Evolutionary conservation across 164 flowering plant species (phyloP).

Genomic region (Warburgia ugandensis): DNA sequence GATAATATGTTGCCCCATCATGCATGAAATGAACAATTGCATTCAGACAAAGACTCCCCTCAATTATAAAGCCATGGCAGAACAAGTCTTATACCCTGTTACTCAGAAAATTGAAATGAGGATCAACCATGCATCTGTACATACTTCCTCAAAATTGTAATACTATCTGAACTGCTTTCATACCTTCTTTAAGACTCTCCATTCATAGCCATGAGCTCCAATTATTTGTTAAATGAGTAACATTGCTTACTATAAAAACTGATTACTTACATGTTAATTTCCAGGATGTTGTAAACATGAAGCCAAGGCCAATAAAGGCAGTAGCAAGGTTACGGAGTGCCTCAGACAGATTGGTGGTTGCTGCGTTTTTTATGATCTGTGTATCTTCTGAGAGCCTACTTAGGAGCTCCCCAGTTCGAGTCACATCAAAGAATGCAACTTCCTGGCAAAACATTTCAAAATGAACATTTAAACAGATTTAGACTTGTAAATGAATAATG

Average conservation of each 20-base stretch:
- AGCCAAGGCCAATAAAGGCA: constrained; percentile 72
- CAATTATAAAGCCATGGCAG: no score
- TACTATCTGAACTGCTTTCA: no score
- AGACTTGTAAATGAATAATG: not conserved
- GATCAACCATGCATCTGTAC: no score
- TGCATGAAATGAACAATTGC: no score
- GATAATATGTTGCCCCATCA: no score
- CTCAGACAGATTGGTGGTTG: constrained; percentile 93
- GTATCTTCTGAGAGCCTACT: constrained; percentile 98
- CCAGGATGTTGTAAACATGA: constrained; percentile 96
- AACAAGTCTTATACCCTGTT: no score
- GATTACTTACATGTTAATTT: constrained; percentile 70
- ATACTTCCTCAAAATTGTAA: no score
- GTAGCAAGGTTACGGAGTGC: constrained; percentile 77
- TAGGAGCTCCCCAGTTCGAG: constrained; percentile 91
- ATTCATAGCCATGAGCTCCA: not conserved
- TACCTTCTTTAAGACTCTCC: no score
- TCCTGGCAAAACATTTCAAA: constrained; percentile 35
- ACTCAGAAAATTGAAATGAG: not conserved
- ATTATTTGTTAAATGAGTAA: constrained; percentile 1
- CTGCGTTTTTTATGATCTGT: constrained; percentile 94
- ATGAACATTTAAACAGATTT: not conserved
- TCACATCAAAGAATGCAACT: constrained; percentile 88
- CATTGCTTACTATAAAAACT: not conserved
- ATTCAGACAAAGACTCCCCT: no score